Evolutionary conservation across 2,329 filamentous ascomycete species (phyloP), one percentile per base, ranked within the genome.

Genomic region (Colletotrichum abscissum): DNA sequence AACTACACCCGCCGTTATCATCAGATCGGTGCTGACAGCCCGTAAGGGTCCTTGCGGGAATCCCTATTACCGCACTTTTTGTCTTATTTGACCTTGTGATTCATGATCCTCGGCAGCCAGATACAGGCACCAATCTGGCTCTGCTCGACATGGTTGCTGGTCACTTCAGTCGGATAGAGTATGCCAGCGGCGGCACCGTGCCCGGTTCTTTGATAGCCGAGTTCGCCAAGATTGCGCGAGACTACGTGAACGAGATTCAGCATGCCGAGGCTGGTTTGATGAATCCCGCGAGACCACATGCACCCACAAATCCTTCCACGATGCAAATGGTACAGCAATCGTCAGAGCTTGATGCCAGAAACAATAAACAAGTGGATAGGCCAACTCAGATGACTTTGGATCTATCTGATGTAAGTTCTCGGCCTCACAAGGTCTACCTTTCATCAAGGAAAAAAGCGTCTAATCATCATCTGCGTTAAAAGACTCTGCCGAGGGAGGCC

Each of bases 111-210:
- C 74, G 63, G 5, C 78, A 83, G 38, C 75, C 78, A 0, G 82
- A 84, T 42, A 84, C 80, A 0, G 66, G 59, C 6, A 79, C 74
- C 3, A 84, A 86, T 63, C 78, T 86, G 1, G 78, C 81, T 3
- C 77, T 85, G 0, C 77, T 86, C 11, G 84, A 85, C 58, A 80
- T 85, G 70, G 83, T 77, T 5, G 82, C 80, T 8, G 84, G 83
- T 1, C 83, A 86, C 73, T 86, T 86, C 57, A 84, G 81, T 60
- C 78, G 82, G 8, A 76, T 86, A 8, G 85, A 86, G 73, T 83
- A 80, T 64, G 80, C 80, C 11, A 83, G 82, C 19, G 78, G 77
- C 2, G 81, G 82, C 1, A 77, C 78, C 3, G 74, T 86, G 0
- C 83, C 82, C 0, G 79, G 79, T 0, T 84, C 82, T 1, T 75